Evolutionary conservation across 257 asterid genomes (phyloP).

Genomic region (Handroanthus guayacan): DNA sequence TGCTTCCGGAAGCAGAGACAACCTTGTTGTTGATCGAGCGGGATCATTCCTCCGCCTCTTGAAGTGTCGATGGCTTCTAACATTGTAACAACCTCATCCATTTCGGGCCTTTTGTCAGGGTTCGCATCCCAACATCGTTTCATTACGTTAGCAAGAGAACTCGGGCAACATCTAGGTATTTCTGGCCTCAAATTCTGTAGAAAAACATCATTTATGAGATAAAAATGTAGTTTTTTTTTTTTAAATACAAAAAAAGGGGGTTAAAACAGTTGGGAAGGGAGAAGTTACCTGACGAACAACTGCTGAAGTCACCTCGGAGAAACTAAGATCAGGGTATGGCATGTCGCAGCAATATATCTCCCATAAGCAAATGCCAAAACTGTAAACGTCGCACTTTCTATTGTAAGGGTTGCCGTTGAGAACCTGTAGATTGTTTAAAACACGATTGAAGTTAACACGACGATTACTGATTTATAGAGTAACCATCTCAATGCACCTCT

Average conservation of each 20-base stretch:
- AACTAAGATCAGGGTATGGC: constrained; percentile 83
- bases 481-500: not conserved
- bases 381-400: constrained; percentile 73
- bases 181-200: constrained; percentile 78
- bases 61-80: constrained; percentile 78
- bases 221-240: not conserved
- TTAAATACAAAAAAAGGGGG: no score
- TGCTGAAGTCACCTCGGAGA: constrained; percentile 81
- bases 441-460: constrained; percentile 3
- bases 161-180: constrained; percentile 80
- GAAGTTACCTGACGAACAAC: constrained; percentile 75
- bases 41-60: constrained; percentile 86
- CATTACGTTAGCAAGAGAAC: constrained; percentile 73
- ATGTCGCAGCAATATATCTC: constrained; percentile 84
- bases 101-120: constrained; percentile 74
- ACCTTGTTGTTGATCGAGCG: constrained; percentile 65
- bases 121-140: constrained; percentile 81
- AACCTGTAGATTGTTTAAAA: constrained; percentile 49
- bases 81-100: constrained; percentile 78
- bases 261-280: not conserved
- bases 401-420: constrained; percentile 75
- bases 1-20: constrained; percentile 32
- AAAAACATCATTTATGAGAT: not conserved
- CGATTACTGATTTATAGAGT: not conserved
- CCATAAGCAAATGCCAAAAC: constrained; percentile 83